Evolutionary conservation across 768 basidiomycete genomes (phyloP).

Genomic region (Fistulinella prunicolor): DNA sequence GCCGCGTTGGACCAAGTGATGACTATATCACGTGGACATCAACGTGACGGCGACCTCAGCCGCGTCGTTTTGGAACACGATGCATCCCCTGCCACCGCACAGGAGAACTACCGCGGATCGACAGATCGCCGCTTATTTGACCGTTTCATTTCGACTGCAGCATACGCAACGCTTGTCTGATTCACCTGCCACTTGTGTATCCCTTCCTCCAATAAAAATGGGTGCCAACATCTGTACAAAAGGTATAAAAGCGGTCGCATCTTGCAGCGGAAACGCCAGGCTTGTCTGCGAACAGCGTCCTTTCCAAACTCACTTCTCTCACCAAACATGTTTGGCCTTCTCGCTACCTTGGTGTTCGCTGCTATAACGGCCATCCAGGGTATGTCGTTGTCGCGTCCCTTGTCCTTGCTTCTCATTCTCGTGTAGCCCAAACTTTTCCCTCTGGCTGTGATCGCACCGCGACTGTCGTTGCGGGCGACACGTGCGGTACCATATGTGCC

Average conservation of each 20-base stretch:
- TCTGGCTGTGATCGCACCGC: constrained; percentile 58
- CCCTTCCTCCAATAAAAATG: neutral
- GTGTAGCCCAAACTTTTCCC: constrained; percentile 44
- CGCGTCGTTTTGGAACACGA: no score
- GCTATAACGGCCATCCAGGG: constrained; percentile 14
- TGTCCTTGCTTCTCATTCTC: neutral
- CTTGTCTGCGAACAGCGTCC: neutral
- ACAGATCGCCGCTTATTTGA: no score
- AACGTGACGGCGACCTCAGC: no score
- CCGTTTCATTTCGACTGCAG: no score
- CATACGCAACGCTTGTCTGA: no score
- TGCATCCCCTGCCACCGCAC: no score
- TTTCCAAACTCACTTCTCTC: neutral
- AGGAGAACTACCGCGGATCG: no score
- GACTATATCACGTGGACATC: constrained; percentile 22
- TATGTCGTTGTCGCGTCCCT: constrained; percentile 4
- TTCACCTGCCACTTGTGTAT: no score
- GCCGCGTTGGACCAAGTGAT: no score
- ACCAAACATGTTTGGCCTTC: constrained; percentile 18
- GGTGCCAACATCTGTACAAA: no score
- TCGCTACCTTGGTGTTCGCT: constrained; percentile 13
- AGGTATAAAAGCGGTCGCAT: constrained; percentile 19
- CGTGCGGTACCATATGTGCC: constrained; percentile 63
- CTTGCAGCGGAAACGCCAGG: neutral
- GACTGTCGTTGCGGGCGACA: constrained; percentile 55